Evolutionary conservation across 73 alveolate genomes (phyloP).

Genomic region (Paramecium caudatum): DNA sequence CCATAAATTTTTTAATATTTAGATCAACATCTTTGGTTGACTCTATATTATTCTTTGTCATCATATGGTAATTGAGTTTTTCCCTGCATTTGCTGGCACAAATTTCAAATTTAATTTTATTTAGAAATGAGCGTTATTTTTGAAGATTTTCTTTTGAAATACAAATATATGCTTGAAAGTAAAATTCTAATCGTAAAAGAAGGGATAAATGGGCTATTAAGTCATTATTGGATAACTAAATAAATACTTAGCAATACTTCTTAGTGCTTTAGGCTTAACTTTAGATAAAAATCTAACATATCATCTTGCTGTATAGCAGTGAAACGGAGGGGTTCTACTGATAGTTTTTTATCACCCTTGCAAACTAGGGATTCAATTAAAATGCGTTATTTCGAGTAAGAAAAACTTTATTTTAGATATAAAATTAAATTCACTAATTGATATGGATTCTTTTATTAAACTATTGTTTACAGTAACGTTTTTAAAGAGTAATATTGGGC

Average conservation of each 20-base stretch:
- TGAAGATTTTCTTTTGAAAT: background rate
- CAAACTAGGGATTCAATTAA: constrained; percentile 1
- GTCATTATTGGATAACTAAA: constrained; percentile 9
- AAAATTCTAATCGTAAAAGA: background rate
- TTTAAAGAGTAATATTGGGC: background rate
- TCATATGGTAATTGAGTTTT: constrained; percentile 18
- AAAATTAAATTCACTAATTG: background rate
- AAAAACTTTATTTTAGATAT: background rate
- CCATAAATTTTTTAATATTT: constrained; percentile 20
- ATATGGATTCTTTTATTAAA: background rate
- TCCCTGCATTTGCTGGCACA: constrained; percentile 35
- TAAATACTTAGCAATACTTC: background rate
- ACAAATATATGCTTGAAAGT: background rate
- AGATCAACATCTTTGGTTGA: constrained; percentile 4
- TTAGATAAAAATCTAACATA: background rate
- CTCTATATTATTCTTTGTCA: constrained; percentile 4
- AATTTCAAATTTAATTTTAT: background rate
- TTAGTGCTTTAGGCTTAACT: constrained; percentile 34
- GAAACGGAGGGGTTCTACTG: background rate
- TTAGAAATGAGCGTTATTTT: background rate
- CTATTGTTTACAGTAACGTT: background rate
- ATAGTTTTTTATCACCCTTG: background rate
- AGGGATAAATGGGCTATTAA: constrained; percentile 29
- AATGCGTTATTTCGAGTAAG: background rate
- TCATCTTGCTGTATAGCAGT: background rate